These are phyloP conservation scores for Lasiosphaeriaceae sp. DNA, from an alignment of 495 filamentous ascomycete genomes.

Conservation along the genomic window DNA sequence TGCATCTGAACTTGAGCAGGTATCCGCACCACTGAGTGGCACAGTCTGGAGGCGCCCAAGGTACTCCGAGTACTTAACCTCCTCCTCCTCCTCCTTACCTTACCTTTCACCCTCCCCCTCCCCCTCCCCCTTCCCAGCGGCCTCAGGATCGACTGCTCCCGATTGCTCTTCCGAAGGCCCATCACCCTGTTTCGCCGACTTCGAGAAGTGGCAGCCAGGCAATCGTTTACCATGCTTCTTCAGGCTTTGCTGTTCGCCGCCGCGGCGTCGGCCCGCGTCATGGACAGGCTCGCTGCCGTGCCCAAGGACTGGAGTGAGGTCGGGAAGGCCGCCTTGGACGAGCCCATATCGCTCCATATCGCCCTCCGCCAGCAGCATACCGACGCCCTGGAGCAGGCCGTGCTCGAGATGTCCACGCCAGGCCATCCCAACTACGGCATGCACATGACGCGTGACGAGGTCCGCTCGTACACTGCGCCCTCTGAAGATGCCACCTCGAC, in stretches of 20 bases:
- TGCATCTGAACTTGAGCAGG: too few relatives aligned
- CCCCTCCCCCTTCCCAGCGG: too few relatives aligned
- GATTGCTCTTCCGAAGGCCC: too few relatives aligned
- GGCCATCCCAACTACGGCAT: slow-evolving; percentile 52
- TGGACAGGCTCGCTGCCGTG: slow-evolving; percentile 40
- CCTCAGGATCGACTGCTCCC: too few relatives aligned
- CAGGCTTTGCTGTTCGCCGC: slow-evolving; percentile 34
- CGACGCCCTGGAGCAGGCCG: slow-evolving; percentile 51
- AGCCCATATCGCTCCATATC: slow-evolving; percentile 32
- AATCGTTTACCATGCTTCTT: not conserved
- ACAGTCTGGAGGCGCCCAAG: too few relatives aligned
- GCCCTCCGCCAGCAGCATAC: slow-evolving; percentile 36
- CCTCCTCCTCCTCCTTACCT: too few relatives aligned
- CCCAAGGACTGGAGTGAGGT: slow-evolving; percentile 45
- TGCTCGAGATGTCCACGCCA: slow-evolving; percentile 55
- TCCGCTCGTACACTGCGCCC: slow-evolving; percentile 51
- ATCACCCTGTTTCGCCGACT: too few relatives aligned
- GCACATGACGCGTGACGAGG: slow-evolving; percentile 48
- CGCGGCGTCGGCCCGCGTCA: slow-evolving; percentile 44
- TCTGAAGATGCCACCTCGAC: slow-evolving; percentile 38
- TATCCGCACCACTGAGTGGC: too few relatives aligned
- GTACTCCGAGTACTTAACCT: too few relatives aligned
- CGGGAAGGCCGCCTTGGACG: slow-evolving; percentile 26
- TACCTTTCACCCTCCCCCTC: too few relatives aligned
- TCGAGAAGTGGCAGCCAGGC: too few relatives aligned